phyloP scores from a whole-genome alignment of 495 filamentous ascomycete genomes.

The Umbilicaria muhlenbergii region DNA sequence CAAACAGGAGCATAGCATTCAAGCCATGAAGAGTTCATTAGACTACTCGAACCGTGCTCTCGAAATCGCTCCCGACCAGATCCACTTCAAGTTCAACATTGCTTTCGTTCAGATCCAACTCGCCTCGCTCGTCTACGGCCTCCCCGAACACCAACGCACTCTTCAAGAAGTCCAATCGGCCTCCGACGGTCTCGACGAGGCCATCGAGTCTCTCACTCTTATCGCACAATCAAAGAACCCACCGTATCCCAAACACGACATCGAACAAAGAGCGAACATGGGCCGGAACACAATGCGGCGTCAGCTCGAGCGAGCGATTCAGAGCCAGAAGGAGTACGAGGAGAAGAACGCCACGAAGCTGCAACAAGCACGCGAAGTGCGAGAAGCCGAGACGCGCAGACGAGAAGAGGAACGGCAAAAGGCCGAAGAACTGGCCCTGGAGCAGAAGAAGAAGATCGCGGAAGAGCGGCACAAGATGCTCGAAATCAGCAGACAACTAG shows the following conservation, averaged over 20 bases:
- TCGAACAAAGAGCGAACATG: constrained; percentile 95
- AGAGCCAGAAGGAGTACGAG: constrained; percentile 81
- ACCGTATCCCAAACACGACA: constrained; percentile 75
- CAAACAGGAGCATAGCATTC: constrained; percentile 59
- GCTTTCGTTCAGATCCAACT: constrained; percentile 94
- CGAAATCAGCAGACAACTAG: constrained; percentile 57
- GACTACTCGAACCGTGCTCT: constrained; percentile 79
- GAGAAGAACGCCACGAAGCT: constrained; percentile 80
- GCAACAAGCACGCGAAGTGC: constrained; percentile 52
- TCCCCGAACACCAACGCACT: constrained; percentile 60
- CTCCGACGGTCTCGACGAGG: constrained; percentile 69
- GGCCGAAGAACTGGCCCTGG: constrained; percentile 47
- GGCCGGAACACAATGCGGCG: constrained; percentile 81
- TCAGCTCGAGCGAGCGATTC: constrained; percentile 71
- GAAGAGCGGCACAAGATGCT: constrained; percentile 68
- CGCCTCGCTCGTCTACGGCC: constrained; percentile 59
- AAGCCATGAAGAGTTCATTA: constrained; percentile 74
- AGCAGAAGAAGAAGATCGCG: constrained; percentile 59
- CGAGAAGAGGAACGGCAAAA: constrained; percentile 58
- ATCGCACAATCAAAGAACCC: constrained; percentile 71
- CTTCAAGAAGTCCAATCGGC: constrained; percentile 67
- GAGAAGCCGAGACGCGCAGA: constrained; percentile 58
- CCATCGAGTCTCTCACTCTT: constrained; percentile 66
- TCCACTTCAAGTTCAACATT: constrained; percentile 92
- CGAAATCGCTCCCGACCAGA: constrained; percentile 59